Evolutionary conservation across 345 rosid species (phyloP), one percentile per base, ranked within the genome.

Genomic region (Salix exigua): DNA sequence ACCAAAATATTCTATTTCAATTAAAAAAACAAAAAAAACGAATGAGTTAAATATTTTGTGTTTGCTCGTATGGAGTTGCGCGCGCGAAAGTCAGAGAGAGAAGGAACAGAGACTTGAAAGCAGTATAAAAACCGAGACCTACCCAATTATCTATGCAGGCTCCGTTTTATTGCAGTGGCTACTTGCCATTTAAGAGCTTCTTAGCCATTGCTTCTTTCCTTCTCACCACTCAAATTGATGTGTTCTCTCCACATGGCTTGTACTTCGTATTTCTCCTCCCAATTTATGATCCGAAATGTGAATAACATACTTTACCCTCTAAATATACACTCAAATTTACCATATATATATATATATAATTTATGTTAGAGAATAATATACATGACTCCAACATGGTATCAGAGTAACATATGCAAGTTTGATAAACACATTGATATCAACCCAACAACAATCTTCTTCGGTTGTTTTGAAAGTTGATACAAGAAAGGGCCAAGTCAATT

Each of bases 41-140:
- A 31, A 31, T 31, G 33, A 31, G 46, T 66, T 55, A 58, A 61
- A 66, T 8, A n/a, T 5, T 35, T 5, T 35, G 37, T 35, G 37
- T 42, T 42, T 42, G 63, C 23, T 75, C 23, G 40, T 33, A 38
- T 68, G 83, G 75, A 81, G 74, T 31, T 80, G 82, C 77, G 77
- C 50, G 64, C 78, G 53, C 38, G 0, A 17, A 53, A 35, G 25
- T 21, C 4, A 75, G 28, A 68, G 75, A 67, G 53, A 69, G 66
- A 82, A 26, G 69, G 50, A 53, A 61, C 50, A 65, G 65, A 53
- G 40, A 76, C 71, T 73, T 74, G 82, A 82, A 82, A 84, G 88
- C 82, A 84, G 72, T 84, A 88, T 85, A 86, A 90, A 87, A 84
- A 83, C 88, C 70, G 85, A 87, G 82, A 92, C 92, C 93, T 90